Base-by-base conservation (phyloP, 2,329 filamentous ascomycete genomes). In the Fusarium pseudoanthophilum region DNA sequence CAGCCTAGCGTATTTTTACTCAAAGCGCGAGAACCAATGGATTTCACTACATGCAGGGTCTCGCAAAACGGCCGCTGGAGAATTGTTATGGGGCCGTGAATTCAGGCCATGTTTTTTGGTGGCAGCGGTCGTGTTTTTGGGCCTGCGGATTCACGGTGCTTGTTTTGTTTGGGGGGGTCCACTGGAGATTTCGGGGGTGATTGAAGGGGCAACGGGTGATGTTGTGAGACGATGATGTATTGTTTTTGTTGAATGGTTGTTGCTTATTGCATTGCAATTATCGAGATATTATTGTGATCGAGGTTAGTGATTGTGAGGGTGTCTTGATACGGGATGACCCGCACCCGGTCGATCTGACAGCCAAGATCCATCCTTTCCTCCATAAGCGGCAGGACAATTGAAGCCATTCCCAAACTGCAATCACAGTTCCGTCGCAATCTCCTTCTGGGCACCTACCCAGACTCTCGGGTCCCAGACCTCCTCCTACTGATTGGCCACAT, bases 1-100 rank as follows among this genome's bases (percentile, higher is more conserved):
- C 11, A 30, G 80, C 81, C 57, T 86, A 84, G 85, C 75, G 78
- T 53, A 66, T 26, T 5, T 26, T 26, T 5, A 26, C 26, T n/a
- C 77, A 76, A 77, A 53, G 53, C 32, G 72, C 71, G 43, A 68
- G 62, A 78, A 67, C 79, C 79, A 80, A 80, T 71, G 64, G 60
- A 75, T 79, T 62, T 18, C 26, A 48, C 15, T 11, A 52, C 40
- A 59, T 60, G 67, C 61, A 74, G 77, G 77, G 73, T 78, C 69
- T 65, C 46, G 16, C 71, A 64, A 75, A 73, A 77, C 75, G 57
- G 67, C 70, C 64, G 60, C 46, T 61, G 49, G 49, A 30, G 42
- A 49, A 61, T 42, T 56, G 34, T n/a, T 43, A 43, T 58, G 51
- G 42, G 66, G 51, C 71, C 77, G 77, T 78, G 77, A 78, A 78